Evolutionary conservation across 1,139 yeast species (phyloP).

Genomic region (Lipomyces yarrowii): DNA sequence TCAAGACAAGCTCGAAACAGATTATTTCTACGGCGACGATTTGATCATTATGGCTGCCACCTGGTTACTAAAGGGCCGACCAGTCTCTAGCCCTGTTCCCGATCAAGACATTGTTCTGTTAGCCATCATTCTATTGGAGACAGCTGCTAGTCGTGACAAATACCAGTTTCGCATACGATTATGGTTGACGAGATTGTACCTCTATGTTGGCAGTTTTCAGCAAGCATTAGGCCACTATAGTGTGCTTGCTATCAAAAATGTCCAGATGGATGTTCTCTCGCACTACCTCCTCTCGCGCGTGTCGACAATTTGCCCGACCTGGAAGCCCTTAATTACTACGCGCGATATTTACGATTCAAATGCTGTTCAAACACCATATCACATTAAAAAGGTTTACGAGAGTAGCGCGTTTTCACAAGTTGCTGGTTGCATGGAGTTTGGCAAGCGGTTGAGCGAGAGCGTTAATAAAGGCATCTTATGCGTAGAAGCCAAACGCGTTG

Average conservation of each 20-base stretch:
- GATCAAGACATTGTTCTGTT: slow-evolving; percentile 36
- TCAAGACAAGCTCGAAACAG: slow-evolving; percentile 53
- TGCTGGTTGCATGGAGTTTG: slow-evolving; percentile 59
- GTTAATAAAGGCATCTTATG: slow-evolving; percentile 27
- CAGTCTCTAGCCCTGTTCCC: slow-evolving; percentile 4
- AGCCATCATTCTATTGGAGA: slow-evolving; percentile 52
- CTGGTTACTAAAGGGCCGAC: slow-evolving; percentile 32
- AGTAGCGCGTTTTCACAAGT: slow-evolving; percentile 61
- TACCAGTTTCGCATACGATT: slow-evolving; percentile 67
- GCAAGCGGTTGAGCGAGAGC: slow-evolving; percentile 32
- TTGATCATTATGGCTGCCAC: slow-evolving; percentile 56
- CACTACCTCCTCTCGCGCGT: slow-evolving; percentile 57
- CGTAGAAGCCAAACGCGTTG: slow-evolving; percentile 30
- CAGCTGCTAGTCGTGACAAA: slow-evolving; percentile 53
- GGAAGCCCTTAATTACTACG: slow-evolving; percentile 34
- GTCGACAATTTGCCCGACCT: slow-evolving; percentile 47
- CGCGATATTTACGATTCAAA: slow-evolving; percentile 55
- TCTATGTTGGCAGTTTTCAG: slow-evolving; percentile 57
- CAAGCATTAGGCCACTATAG: slow-evolving; percentile 56
- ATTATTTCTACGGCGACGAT: slow-evolving; percentile 68
- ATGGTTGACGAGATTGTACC: slow-evolving; percentile 71
- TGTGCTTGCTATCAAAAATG: slow-evolving; percentile 64
- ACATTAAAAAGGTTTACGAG: slow-evolving; percentile 55
- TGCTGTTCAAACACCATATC: slow-evolving; percentile 53
- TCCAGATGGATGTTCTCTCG: slow-evolving; percentile 77